phyloP scores from a whole-genome alignment of 1,139 yeast genomes.

The Pneumocystis carinii region DNA sequence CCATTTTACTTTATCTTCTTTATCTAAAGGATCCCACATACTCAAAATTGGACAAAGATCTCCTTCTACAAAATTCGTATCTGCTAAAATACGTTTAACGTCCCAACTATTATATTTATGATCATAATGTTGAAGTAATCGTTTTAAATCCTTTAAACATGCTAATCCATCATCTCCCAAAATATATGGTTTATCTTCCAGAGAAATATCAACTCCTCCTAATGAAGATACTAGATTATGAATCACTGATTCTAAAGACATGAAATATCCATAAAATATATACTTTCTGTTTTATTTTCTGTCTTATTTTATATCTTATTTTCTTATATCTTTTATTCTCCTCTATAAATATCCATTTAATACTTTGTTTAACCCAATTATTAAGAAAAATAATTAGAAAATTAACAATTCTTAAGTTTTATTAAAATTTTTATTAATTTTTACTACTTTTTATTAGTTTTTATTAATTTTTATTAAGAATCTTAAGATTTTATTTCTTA shows the following conservation, averaged over 20 bases:
- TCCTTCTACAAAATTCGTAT: conserved; percentile 53
- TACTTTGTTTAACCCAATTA: too few species aligned
- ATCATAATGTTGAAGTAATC: conserved; percentile 78
- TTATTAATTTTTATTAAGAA: too few species aligned
- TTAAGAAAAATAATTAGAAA: too few species aligned
- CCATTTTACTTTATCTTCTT: conserved; percentile 9
- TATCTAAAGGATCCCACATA: conserved; percentile 46
- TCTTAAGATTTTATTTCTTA: too few species aligned
- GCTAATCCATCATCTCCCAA: conserved; percentile 86
- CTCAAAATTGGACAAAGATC: conserved; percentile 65
- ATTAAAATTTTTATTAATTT: too few species aligned
- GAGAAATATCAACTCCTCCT: conserved; percentile 60
- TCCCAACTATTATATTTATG: conserved; percentile 53
- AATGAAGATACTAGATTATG: conserved; percentile 47
- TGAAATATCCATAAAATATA: not conserved
- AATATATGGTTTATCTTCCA: conserved; percentile 44
- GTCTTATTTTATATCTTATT: not conserved
- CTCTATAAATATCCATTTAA: too few species aligned
- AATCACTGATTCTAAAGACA: conserved; percentile 11
- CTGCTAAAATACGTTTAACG: conserved; percentile 81
- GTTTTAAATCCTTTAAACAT: conserved; percentile 71
- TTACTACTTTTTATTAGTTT: too few species aligned
- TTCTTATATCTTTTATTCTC: too few species aligned
- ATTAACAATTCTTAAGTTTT: too few species aligned
- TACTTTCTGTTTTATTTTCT: not conserved